Conservation (phyloP, 768 basidiomycete species). For the Pisolithus microcarpus region DNA sequence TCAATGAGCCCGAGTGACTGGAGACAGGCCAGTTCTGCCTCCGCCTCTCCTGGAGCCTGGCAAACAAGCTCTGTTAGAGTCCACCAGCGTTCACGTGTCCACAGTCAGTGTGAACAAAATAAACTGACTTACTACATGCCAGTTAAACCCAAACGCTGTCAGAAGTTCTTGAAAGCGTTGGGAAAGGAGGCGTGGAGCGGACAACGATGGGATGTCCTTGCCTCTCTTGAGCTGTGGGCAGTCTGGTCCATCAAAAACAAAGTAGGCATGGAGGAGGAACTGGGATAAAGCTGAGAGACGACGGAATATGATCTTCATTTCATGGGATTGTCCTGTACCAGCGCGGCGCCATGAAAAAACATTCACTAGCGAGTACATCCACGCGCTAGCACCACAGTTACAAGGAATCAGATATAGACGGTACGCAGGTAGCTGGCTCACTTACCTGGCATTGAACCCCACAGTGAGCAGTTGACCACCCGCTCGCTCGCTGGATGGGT, state of each 20-base stretch:
- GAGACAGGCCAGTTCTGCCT: constrained; percentile 4
- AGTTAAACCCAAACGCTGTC: constrained; percentile 37
- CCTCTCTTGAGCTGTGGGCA: constrained; percentile 38
- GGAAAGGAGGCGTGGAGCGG: constrained; percentile 2
- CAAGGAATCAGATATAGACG: too few species aligned
- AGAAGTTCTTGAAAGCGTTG: constrained; percentile 25
- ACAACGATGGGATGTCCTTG: constrained; percentile 23
- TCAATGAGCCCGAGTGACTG: neutral
- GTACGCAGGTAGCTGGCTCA: too few species aligned
- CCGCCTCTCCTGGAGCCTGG: constrained; percentile 2
- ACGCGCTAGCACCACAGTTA: constrained; percentile 4
- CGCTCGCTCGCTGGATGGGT: too few species aligned
- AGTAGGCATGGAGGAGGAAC: constrained; percentile 33
- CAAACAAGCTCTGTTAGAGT: neutral
- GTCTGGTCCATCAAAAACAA: constrained; percentile 45
- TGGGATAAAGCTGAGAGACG: constrained; percentile 32
- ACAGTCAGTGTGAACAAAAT: neutral
- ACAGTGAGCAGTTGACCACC: too few species aligned
- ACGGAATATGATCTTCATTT: constrained; percentile 39
- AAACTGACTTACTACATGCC: constrained; percentile 18
- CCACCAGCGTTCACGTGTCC: neutral
- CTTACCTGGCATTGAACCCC: too few species aligned
- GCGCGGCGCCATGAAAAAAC: constrained; percentile 9
- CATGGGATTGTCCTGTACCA: constrained; percentile 35
- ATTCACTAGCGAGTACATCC: neutral